Evolutionary conservation across 2,329 filamentous ascomycete genomes (phyloP).

Genomic region (Fusarium globosum): DNA sequence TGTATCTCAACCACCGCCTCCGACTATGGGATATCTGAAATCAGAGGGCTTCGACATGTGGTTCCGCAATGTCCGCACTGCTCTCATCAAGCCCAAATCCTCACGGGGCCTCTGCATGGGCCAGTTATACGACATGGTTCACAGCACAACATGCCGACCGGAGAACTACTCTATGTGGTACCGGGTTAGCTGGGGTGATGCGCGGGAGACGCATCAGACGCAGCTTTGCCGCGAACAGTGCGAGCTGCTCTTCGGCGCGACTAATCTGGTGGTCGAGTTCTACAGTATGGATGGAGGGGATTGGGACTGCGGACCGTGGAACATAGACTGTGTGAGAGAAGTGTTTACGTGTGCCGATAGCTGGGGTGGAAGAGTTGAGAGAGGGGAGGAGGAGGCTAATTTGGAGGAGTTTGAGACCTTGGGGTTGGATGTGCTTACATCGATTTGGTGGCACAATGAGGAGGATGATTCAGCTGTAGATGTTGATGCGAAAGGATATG

Average conservation of each 20-base stretch:
- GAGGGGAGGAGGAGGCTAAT: slow-evolving; percentile 1
- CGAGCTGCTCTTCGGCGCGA: slow-evolving; percentile 5
- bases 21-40: slow-evolving; percentile 30
- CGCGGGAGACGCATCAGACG: background rate
- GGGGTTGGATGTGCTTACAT: slow-evolving; percentile 8
- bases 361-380: background rate
- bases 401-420: slow-evolving; percentile 7
- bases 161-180: slow-evolving; percentile 17
- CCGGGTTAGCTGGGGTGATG: slow-evolving; percentile 16
- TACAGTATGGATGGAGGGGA: background rate
- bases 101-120: slow-evolving; percentile 29
- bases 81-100: background rate
- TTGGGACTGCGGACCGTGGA: slow-evolving; percentile 20
- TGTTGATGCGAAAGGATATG: slow-evolving; percentile 11
- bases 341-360: slow-evolving; percentile 7
- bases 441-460: slow-evolving; percentile 10
- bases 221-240: slow-evolving; percentile 1
- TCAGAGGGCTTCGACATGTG: slow-evolving; percentile 15
- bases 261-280: slow-evolving; percentile 25
- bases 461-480: slow-evolving; percentile 23
- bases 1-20: slow-evolving; percentile 40
- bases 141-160: slow-evolving; percentile 11
- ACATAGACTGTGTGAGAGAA: slow-evolving; percentile 11
- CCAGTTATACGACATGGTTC: slow-evolving; percentile 31
- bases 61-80: slow-evolving; percentile 15